Evolutionary conservation across 1,284 basidiomycete genomes (phyloP).

Genomic region (Lentinula novae-zelandiae): DNA sequence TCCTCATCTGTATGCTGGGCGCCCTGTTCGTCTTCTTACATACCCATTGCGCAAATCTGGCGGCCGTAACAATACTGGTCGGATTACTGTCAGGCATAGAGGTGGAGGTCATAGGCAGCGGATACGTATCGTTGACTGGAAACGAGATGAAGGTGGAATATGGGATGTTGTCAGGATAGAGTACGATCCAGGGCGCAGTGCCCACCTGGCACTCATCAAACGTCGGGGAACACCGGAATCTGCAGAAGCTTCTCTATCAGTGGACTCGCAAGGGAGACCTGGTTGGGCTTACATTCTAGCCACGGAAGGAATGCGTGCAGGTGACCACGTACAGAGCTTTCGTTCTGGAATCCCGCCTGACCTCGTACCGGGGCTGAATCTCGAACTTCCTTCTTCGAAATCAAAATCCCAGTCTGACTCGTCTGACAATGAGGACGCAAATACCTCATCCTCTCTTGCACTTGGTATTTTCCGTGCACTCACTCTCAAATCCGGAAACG

Average conservation of each 20-base stretch:
- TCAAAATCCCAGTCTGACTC: neutral
- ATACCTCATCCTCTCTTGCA: conserved; percentile 54
- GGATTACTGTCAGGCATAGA: conserved; percentile 84
- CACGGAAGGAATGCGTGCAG: conserved; percentile 84
- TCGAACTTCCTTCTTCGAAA: conserved; percentile 18
- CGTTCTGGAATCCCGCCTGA: conserved; percentile 77
- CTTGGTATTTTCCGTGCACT: conserved; percentile 84
- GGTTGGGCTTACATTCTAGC: conserved; percentile 90
- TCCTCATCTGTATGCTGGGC: conserved; percentile 79
- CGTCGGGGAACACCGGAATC: conserved; percentile 33
- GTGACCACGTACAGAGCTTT: conserved; percentile 88
- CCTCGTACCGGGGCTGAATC: conserved; percentile 62
- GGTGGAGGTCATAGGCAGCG: conserved; percentile 92
- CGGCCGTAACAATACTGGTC: conserved; percentile 82
- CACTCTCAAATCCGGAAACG: conserved; percentile 90
- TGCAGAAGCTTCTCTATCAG: neutral
- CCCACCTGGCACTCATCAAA: conserved; percentile 88
- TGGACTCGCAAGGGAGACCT: conserved; percentile 19
- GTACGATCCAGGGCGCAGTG: conserved; percentile 93
- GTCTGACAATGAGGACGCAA: neutral
- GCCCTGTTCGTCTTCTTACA: conserved; percentile 83
- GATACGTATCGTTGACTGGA: conserved; percentile 87
- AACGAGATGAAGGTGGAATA: conserved; percentile 70
- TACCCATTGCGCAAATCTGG: conserved; percentile 81
- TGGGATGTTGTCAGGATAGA: conserved; percentile 93